A percentile compares a stretch with the other conserved stretches of the same genome.
phyloP scores from a whole-genome alignment of 2,329 filamentous ascomycete genomes.

The Chaetomium olivaceum region DNA sequence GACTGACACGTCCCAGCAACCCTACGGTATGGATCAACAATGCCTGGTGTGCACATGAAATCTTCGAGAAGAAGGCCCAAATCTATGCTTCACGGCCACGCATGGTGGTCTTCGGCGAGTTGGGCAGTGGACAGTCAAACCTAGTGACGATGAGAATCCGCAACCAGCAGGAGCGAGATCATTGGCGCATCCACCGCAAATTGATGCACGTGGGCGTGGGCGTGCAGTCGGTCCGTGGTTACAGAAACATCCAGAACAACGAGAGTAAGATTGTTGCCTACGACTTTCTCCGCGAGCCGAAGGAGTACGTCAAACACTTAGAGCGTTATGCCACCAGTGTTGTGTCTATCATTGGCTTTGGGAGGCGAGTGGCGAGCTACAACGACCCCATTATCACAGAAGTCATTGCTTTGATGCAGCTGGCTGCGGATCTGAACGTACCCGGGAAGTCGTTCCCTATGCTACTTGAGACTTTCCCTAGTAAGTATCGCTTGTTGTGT shows the following conservation, averaged over 20 bases:
- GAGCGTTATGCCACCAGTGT: conserved; percentile 56
- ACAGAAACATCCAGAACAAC: conserved; percentile 57
- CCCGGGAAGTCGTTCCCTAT: conserved; percentile 56
- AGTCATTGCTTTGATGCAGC: conserved; percentile 59
- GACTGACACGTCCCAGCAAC: conserved; percentile 33
- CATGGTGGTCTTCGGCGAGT: conserved; percentile 50
- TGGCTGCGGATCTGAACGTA: conserved; percentile 57
- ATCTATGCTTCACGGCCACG: conserved; percentile 53
- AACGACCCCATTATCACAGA: conserved; percentile 60
- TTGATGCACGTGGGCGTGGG: conserved; percentile 55
- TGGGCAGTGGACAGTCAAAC: conserved; percentile 47
- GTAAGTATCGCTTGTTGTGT: conserved; percentile 24
- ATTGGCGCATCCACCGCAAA: conserved; percentile 50
- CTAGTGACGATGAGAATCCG: conserved; percentile 48
- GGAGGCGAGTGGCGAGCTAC: conserved; percentile 50
- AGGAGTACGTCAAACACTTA: conserved; percentile 54
- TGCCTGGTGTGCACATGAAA: conserved; percentile 51
- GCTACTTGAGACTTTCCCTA: conserved; percentile 58
- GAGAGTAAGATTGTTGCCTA: conserved; percentile 58
- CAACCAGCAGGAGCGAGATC: conserved; percentile 42
- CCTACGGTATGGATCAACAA: conserved; percentile 52
- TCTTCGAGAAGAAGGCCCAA: conserved; percentile 56
- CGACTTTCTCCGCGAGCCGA: conserved; percentile 47
- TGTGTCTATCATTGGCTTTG: conserved; percentile 58
- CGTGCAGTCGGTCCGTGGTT: conserved; percentile 56